Base-by-base conservation (phyloP, 441 rosid species). In the Euphorbia celastroides region DNA sequence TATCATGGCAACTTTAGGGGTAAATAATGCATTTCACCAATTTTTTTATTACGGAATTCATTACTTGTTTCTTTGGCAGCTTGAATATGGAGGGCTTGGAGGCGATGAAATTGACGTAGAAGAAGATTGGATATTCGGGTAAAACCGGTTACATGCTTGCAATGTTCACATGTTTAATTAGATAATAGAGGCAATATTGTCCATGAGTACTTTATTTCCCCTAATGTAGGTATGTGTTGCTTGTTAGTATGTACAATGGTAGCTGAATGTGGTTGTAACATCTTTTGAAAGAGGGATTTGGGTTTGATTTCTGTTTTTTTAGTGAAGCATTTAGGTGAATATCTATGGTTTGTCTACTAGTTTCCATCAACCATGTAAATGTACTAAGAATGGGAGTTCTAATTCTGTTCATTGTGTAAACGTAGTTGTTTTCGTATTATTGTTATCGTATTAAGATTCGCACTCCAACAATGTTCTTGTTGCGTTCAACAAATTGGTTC, bases 11-110 rank as follows among this genome's bases (percentile, higher is more conserved):
- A n/a, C n/a, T n/a, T n/a, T n/a, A n/a, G n/a, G n/a, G n/a, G n/a
- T n/a, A n/a, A n/a, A n/a, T n/a, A n/a, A n/a, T n/a, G n/a, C n/a
- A n/a, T n/a, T n/a, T n/a, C n/a, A n/a, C n/a, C 12, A 38, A 38
- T 34, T 34, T 38, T 38, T 3, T 3, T 38, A n/a, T n/a, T n/a
- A n/a, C n/a, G n/a, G n/a, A 9, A 38, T 38, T 3, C 12, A 38
- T 11, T 72, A 46, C 10, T 57, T 14, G 52, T 65, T 64, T 65
- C 62, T 75, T 19, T 59, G 65, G 79, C 86, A 86, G 96, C 74
- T 84, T 64, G 90, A 88, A 74, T 82, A 79, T 28, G 75, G 78
- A 69, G 79, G 65, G 52, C 70, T 78, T 60, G 34, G 59, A 2
- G 56, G 71, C 36, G 41, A 59, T 31, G 73, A 68, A 34, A 64